Conservation (phyloP, 2,329 filamentous ascomycete species). For the Hymenoscyphus repandus region DNA sequence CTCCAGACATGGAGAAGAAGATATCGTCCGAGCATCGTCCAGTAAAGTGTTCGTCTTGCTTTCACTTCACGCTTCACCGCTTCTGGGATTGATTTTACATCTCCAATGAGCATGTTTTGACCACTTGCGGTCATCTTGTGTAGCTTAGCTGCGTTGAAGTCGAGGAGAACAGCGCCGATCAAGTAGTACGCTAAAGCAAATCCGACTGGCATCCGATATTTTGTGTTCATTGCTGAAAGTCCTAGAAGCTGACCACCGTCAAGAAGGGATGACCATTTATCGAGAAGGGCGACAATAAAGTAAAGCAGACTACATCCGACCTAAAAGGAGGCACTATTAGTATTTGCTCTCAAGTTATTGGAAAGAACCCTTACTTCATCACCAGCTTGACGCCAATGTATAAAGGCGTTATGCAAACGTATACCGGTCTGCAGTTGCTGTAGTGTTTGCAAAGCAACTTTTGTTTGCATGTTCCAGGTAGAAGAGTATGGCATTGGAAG, state of each 20-base stretch:
- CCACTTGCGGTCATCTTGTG: conserved; percentile 37
- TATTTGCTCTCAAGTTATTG: conserved; percentile 39
- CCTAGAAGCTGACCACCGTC: conserved; percentile 39
- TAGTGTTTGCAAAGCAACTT: conserved; percentile 48
- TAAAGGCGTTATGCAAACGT: conserved; percentile 49
- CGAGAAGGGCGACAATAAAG: conserved; percentile 49
- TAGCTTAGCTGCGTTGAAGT: conserved; percentile 35
- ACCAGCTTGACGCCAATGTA: conserved; percentile 52
- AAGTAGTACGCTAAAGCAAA: conserved; percentile 54
- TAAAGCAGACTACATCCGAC: conserved; percentile 37
- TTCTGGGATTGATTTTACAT: conserved; percentile 39
- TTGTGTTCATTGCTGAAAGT: conserved; percentile 29
- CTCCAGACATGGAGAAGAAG: conserved; percentile 48
- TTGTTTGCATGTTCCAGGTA: conserved; percentile 52
- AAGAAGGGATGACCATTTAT: conserved; percentile 48
- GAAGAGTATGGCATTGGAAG: conserved; percentile 49
- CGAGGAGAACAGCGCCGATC: conserved; percentile 50
- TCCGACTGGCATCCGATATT: conserved; percentile 35
- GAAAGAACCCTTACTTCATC: conserved; percentile 44
- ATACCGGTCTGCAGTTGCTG: conserved; percentile 49
- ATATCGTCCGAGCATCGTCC: conserved; percentile 43
- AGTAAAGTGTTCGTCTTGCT: conserved; percentile 39
- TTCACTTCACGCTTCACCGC: conserved; percentile 14
- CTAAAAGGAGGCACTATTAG: neutral
- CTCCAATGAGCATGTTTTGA: conserved; percentile 31